phyloP scores from a whole-genome alignment of 441 rosid species.

The Adansonia madagascariensis region DNA sequence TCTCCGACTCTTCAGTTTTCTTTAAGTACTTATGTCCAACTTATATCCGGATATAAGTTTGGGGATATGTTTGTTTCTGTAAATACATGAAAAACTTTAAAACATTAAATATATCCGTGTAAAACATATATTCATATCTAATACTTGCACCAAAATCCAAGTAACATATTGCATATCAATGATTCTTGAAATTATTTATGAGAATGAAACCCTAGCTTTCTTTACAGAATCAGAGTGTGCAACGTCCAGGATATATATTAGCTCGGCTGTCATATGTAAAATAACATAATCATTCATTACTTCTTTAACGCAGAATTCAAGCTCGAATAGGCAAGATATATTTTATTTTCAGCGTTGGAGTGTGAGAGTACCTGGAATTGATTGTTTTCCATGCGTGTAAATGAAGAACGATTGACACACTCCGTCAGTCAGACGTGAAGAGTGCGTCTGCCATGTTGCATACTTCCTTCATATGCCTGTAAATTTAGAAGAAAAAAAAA shows the following conservation, averaged over 20 bases:
- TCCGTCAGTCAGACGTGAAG: not conserved
- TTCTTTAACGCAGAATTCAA: not conserved
- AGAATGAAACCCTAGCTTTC: no score
- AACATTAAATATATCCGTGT: no score
- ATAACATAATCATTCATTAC: not conserved
- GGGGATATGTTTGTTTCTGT: no score
- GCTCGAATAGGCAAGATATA: not conserved
- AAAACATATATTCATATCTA: no score
- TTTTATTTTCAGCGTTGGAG: slow-evolving; percentile 1
- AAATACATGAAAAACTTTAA: no score
- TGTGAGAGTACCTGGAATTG: not conserved
- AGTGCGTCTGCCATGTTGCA: not conserved
- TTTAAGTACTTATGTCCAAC: no score
- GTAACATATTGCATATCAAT: no score
- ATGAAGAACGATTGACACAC: not conserved
- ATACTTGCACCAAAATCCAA: no score
- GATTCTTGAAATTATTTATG: no score
- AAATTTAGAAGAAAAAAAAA: not conserved
- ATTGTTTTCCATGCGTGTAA: slow-evolving; percentile 4
- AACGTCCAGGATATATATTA: slow-evolving; percentile 7
- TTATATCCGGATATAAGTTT: no score
- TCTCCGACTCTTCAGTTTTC: no score
- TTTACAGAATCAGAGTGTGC: not conserved
- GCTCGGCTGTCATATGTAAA: not conserved
- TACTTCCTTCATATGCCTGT: not conserved